Evolutionary conservation across 106 monocot genomes (phyloP).

Genomic region (Dendrobium chrysotoxum): DNA sequence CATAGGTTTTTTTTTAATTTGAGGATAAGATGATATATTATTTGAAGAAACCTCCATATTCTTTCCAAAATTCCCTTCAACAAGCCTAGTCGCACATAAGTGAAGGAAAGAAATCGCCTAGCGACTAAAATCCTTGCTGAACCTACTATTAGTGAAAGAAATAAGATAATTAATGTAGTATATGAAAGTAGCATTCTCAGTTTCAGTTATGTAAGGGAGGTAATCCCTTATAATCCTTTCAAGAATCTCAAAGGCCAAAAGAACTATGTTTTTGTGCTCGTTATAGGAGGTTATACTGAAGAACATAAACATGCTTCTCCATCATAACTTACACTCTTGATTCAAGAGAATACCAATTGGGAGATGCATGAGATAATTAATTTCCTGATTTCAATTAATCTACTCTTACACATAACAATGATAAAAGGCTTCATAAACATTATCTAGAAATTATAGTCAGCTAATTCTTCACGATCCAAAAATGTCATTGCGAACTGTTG

Average conservation of each 20-base stretch:
- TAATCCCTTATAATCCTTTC: slow-evolving; percentile 96
- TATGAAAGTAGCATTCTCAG: slow-evolving; percentile 72
- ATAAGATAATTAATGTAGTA: slow-evolving; percentile 94
- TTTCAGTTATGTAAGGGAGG: slow-evolving; percentile 94
- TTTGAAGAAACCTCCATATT: slow-evolving; percentile 37
- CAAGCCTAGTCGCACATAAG: slow-evolving; percentile 88
- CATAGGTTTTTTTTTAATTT: slow-evolving; percentile 28
- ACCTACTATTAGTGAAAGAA: slow-evolving; percentile 95
- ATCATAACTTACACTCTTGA: slow-evolving; percentile 90
- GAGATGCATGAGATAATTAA: slow-evolving; percentile 94
- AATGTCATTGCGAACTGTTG: slow-evolving; percentile 97
- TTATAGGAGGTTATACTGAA: slow-evolving; percentile 94
- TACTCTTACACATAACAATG: slow-evolving; percentile 96
- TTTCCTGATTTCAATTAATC: slow-evolving; percentile 94
- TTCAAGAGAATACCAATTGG: slow-evolving; percentile 93
- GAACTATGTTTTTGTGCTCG: slow-evolving; percentile 95
- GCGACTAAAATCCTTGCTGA: slow-evolving; percentile 91
- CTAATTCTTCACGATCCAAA: slow-evolving; percentile 88
- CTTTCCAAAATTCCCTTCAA: slow-evolving; percentile 87
- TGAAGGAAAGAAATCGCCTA: slow-evolving; percentile 85
- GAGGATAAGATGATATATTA: slow-evolving; percentile 23
- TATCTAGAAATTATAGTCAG: slow-evolving; percentile 97
- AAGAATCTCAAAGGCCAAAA: slow-evolving; percentile 91
- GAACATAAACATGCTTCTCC: slow-evolving; percentile 99
- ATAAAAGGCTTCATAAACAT: slow-evolving; percentile 99